Percentiles rank a stretch among this genome's conserved stretches.
Evolutionary conservation across 306 rosid genomes (phyloP).

Genomic region (Vigna nakashimae): DNA sequence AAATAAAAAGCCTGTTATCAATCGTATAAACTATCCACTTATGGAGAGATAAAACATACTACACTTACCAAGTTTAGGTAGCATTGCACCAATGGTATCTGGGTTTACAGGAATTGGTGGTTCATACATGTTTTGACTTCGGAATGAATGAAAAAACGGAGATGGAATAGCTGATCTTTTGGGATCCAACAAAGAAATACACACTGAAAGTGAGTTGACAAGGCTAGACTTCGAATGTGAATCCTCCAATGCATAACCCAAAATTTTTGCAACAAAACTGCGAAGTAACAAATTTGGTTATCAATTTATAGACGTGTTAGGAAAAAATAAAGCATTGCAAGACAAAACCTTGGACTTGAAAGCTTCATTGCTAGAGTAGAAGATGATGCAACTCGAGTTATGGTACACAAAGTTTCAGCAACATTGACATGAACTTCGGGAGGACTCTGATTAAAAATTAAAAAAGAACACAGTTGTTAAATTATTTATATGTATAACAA

Average conservation of each 20-base stretch:
- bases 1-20: background rate
- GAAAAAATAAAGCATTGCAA: constrained; percentile 20
- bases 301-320: background rate
- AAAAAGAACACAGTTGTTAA: constrained; percentile 21
- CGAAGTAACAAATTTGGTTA: constrained; percentile 42
- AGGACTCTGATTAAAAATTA: constrained; percentile 62
- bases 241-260: constrained; percentile 88
- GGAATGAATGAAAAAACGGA: constrained; percentile 79
- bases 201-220: constrained; percentile 88
- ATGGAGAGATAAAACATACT: background rate
- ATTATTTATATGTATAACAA: background rate
- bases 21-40: background rate
- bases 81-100: constrained; percentile 90
- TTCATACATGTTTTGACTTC: constrained; percentile 85
- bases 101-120: constrained; percentile 77
- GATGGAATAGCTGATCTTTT: constrained; percentile 74
- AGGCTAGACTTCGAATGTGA: constrained; percentile 81
- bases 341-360: constrained; percentile 89
- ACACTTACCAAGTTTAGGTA: constrained; percentile 83
- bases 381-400: constrained; percentile 83
- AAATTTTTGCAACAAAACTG: constrained; percentile 88
- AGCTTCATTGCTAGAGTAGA: constrained; percentile 88
- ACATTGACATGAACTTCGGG: constrained; percentile 98
- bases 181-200: constrained; percentile 96
- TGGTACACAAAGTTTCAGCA: constrained; percentile 91